phyloP scores from a whole-genome alignment of 2,329 filamentous ascomycete species.

The Calonectria multiphialidica region DNA sequence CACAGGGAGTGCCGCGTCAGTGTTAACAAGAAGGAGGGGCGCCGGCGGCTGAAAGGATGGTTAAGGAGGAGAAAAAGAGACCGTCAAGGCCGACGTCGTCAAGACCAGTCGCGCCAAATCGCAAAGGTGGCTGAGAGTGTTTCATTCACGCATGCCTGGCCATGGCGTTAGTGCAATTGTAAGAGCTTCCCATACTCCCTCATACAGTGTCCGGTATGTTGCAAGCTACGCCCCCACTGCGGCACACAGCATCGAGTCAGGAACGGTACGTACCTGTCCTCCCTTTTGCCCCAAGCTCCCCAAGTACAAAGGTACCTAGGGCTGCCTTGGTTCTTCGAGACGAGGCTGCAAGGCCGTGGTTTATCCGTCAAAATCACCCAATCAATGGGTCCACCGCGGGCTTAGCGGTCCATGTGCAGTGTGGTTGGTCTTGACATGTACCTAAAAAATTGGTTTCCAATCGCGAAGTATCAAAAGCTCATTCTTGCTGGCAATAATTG shows the following conservation, averaged over 20 bases:
- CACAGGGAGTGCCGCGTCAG: slow-evolving; percentile 1
- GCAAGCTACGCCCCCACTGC: slow-evolving; percentile 19
- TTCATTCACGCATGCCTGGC: slow-evolving; percentile 28
- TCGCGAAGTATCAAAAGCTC: slow-evolving; percentile 42
- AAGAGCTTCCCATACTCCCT: slow-evolving; percentile 23
- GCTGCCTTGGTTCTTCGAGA: slow-evolving; percentile 28
- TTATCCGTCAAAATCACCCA: slow-evolving; percentile 31
- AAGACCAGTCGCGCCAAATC: slow-evolving; percentile 9
- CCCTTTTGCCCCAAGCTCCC: slow-evolving; percentile 25
- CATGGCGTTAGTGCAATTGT: slow-evolving; percentile 22
- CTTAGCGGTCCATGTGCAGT: slow-evolving; percentile 41
- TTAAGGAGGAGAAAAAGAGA: slow-evolving; percentile 1
- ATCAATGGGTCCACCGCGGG: slow-evolving; percentile 29
- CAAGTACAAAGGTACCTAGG: slow-evolving; percentile 13
- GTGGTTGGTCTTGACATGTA: slow-evolving; percentile 23
- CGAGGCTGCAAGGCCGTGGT: slow-evolving; percentile 26
- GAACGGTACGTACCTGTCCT: slow-evolving; percentile 38
- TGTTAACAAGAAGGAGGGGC: neutral
- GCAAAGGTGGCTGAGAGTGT: slow-evolving; percentile 14
- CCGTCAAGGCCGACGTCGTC: slow-evolving; percentile 12
- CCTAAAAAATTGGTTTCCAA: slow-evolving; percentile 46
- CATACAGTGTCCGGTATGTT: slow-evolving; percentile 33
- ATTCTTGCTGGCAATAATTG: slow-evolving; percentile 31
- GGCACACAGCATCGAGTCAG: slow-evolving; percentile 28
- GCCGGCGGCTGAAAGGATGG: neutral